phyloP scores from a whole-genome alignment of 192 early-diverging fungal genomes.

The Gorgonomyces haynaldii region DNA sequence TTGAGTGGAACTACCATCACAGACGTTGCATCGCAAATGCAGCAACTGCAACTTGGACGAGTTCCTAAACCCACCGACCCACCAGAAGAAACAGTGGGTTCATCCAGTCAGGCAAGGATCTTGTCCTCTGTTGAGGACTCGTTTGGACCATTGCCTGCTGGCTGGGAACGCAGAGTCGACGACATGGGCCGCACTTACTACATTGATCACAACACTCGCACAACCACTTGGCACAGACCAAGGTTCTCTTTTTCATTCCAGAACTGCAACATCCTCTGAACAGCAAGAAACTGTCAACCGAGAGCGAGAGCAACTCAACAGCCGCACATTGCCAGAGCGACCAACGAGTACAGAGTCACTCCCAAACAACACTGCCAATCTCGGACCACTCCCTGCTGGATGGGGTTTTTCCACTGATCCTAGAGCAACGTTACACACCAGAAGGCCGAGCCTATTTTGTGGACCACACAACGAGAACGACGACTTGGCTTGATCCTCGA shows the following conservation, averaged over 20 bases:
- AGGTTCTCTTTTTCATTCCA: constrained; percentile 14
- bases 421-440: constrained; percentile 14
- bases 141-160: constrained; percentile 38
- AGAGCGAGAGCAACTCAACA: constrained; percentile 70
- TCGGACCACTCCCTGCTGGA: constrained; percentile 12
- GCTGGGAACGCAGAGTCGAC: constrained; percentile 95
- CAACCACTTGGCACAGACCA: constrained; percentile 83
- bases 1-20: constrained; percentile 52
- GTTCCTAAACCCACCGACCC: constrained; percentile 11
- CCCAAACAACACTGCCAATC: background rate
- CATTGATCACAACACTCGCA: constrained; percentile 94
- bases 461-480: constrained; percentile 95
- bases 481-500: constrained; percentile 85
- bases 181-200: constrained; percentile 90
- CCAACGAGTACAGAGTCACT: background rate
- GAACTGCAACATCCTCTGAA: background rate
- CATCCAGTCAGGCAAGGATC: constrained; percentile 7
- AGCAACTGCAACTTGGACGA: background rate
- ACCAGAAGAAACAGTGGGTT: constrained; percentile 6
- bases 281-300: constrained; percentile 42
- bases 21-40: constrained; percentile 7
- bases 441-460: constrained; percentile 93
- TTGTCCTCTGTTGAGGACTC: constrained; percentile 48
- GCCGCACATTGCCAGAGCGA: constrained; percentile 69
- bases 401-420: background rate